Conservation (phyloP, 2,329 filamentous ascomycete genomes). For the Fusarium austroafricanum region DNA sequence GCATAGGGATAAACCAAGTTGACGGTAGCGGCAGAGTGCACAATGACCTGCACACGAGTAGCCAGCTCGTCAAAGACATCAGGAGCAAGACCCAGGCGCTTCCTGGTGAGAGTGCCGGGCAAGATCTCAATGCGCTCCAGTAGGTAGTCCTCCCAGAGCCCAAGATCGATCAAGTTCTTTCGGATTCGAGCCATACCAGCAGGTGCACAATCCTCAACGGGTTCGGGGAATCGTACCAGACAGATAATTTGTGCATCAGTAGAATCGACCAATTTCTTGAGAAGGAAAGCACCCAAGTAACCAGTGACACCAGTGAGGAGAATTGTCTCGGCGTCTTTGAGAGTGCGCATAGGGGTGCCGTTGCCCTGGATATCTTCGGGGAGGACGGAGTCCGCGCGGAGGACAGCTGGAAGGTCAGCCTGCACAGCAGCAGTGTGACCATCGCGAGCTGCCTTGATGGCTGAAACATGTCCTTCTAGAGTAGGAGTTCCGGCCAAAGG, state of each 20-base stretch:
- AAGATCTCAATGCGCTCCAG: slow-evolving; percentile 82
- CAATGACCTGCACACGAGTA: slow-evolving; percentile 74
- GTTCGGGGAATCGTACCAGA: slow-evolving; percentile 78
- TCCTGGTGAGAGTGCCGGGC: slow-evolving; percentile 77
- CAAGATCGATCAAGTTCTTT: slow-evolving; percentile 80
- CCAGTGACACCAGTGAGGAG: slow-evolving; percentile 81
- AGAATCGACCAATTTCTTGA: slow-evolving; percentile 74
- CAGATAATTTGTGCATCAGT: slow-evolving; percentile 78
- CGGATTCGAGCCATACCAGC: slow-evolving; percentile 78
- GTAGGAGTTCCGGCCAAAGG: slow-evolving; percentile 79
- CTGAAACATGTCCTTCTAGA: slow-evolving; percentile 77
- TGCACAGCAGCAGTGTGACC: slow-evolving; percentile 80
- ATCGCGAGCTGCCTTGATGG: slow-evolving; percentile 76
- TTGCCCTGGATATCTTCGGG: slow-evolving; percentile 75
- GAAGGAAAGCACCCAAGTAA: slow-evolving; percentile 79
- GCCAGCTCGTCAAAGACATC: slow-evolving; percentile 75
- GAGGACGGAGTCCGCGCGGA: slow-evolving; percentile 74
- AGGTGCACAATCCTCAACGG: slow-evolving; percentile 70
- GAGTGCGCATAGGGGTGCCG: slow-evolving; percentile 64
- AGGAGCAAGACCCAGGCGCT: slow-evolving; percentile 74
- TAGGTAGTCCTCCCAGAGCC: slow-evolving; percentile 80
- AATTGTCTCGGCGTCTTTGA: slow-evolving; percentile 75
- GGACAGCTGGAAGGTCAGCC: slow-evolving; percentile 76
- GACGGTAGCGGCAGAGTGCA: slow-evolving; percentile 82
- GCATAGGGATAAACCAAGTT: slow-evolving; percentile 87